Base-by-base conservation (phyloP, 164 flowering plant species). In the Chimonanthus salicifolius region DNA sequence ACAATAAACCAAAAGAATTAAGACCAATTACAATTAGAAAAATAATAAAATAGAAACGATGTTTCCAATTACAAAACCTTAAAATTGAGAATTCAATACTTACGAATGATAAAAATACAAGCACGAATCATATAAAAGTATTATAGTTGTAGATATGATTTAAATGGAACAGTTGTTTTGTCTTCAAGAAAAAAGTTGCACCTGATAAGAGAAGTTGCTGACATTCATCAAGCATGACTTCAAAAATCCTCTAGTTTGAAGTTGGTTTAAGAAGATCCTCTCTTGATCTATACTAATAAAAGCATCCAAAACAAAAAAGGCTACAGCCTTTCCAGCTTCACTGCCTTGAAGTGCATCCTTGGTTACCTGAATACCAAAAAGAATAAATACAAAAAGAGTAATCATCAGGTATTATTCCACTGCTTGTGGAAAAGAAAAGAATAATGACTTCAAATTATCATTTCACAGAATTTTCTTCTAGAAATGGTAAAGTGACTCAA, bases 321-420 rank as follows among this genome's bases (percentile, higher is more conserved):
- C 73, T 68, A 93, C 78, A 0, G 92, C 85, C 83, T 89, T 93
- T 67, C 89, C 94, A 78, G 92, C 87, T 83, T 93, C 99, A 87
- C 94, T 95, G 44, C 97, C 97, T 71, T 88, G 94, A 72, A 81
- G 83, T 70, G 94, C 96, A 85, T 95, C 99, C 79, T 85, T 95
- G 58, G 87, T 84, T 21, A 93, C 88, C 99, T 94, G 83, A 58
- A 78, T 7, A 58, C 8, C 9, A 20, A 9, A 66, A 45, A 11
- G 47, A 4, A 51, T 5, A 64, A 63, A 66, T 69, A 5, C 15
- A 6, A 71, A n/a, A 70, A 67, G 47, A 45, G 10, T 33, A 33
- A 51, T 45, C 44, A 66, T 33, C 5, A 66, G 45, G 66, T 7
- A 10, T 63, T 15, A 6, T 63, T 18, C 43, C 9, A 18, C 20